Conservation (phyloP, 192 early-diverging fungal species). For the Backusella circina region DNA sequence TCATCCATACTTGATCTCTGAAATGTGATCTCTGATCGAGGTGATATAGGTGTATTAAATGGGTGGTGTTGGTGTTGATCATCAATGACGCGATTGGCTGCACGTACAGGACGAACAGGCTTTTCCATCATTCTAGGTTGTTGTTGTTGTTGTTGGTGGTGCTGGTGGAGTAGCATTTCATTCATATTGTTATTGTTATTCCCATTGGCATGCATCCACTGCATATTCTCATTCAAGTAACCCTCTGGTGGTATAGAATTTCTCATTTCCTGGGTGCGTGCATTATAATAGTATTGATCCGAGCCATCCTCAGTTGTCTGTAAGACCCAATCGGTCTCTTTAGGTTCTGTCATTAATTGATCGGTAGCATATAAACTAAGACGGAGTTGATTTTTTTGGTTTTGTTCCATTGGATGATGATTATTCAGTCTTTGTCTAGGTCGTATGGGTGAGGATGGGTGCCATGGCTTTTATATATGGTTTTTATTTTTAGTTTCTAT, state of each 20-base stretch:
- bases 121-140: background rate
- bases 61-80: background rate
- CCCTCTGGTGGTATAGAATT: conserved; percentile 36
- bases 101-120: background rate
- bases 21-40: background rate
- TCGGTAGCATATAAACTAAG: conserved; percentile 10
- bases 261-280: conserved; percentile 38
- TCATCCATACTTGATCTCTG: background rate
- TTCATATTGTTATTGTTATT: background rate
- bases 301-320: conserved; percentile 43
- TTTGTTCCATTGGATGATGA: background rate
- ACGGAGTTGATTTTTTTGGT: background rate
- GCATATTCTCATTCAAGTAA: background rate
- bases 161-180: background rate
- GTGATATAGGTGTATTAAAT: background rate
- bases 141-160: background rate
- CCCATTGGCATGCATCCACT: background rate
- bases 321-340: conserved; percentile 12
- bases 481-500: background rate
- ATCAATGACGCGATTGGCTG: background rate
- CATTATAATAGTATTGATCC: conserved; percentile 39
- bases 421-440: background rate
- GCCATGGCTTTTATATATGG: background rate
- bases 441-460: background rate
- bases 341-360: background rate